phyloP scores from a whole-genome alignment of 1,284 basidiomycete genomes.

The Pseudozyma pruni region DNA sequence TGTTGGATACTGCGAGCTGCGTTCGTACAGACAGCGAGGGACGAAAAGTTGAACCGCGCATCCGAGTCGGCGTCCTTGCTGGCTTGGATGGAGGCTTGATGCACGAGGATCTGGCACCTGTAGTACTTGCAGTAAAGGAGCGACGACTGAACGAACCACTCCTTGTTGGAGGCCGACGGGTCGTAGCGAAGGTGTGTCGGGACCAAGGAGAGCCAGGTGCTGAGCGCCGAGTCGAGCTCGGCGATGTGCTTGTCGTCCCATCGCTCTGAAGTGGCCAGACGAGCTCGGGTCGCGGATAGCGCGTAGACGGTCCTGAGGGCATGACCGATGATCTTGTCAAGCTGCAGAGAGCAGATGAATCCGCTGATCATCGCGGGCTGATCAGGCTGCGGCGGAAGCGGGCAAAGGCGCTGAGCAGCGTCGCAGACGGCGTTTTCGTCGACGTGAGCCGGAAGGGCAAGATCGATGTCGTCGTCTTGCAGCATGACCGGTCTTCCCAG shows the following conservation, averaged over 20 bases:
- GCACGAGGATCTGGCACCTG: conserved; percentile 56
- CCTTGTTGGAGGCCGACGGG: conserved; percentile 48
- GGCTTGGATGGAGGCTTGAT: conserved; percentile 61
- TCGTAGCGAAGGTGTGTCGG: conserved; percentile 56
- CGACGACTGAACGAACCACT: conserved; percentile 53
- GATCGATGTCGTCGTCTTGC: conserved; percentile 61
- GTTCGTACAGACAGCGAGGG: conserved; percentile 63
- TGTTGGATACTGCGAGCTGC: conserved; percentile 58
- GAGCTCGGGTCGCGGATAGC: conserved; percentile 52
- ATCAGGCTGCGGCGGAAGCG: conserved; percentile 34
- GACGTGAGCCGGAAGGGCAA: conserved; percentile 51
- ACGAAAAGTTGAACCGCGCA: conserved; percentile 58
- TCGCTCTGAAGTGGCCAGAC: conserved; percentile 47
- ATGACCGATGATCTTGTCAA: conserved; percentile 56
- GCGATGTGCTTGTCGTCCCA: conserved; percentile 61
- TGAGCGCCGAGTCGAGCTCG: conserved; percentile 61
- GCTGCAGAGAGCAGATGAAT: conserved; percentile 48
- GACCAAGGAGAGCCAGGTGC: conserved; percentile 58
- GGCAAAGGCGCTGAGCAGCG: conserved; percentile 23
- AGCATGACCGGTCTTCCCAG: conserved; percentile 57
- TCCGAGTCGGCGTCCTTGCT: conserved; percentile 29
- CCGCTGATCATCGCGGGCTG: conserved; percentile 42
- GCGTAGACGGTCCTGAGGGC: conserved; percentile 62
- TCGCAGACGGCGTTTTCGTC: conserved; percentile 53
- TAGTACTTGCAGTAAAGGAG: conserved; percentile 57